These are phyloP conservation scores for Komagataella pastoris DNA, from an alignment of 805 yeast genomes.

Conservation along the genomic window DNA sequence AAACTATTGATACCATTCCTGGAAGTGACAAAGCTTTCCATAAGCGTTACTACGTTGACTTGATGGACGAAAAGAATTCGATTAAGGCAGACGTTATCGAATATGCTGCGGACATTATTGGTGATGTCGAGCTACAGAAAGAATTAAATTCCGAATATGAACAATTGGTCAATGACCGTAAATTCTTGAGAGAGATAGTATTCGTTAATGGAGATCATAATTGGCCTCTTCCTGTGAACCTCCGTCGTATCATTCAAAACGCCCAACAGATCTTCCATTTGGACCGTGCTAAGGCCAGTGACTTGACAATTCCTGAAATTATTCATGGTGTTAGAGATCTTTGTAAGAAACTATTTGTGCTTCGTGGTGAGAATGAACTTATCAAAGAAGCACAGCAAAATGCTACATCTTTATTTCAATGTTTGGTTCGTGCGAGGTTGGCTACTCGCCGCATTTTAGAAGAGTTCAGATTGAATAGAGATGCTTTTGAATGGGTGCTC, in stretches of 20 bases:
- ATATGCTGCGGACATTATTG: conserved; percentile 81
- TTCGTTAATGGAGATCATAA: conserved; percentile 89
- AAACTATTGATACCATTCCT: conserved; percentile 88
- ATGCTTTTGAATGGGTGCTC: conserved; percentile 90
- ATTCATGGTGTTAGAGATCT: conserved; percentile 59
- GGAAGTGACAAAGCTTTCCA: conserved; percentile 82
- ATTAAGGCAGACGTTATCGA: conserved; percentile 68
- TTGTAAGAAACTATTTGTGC: conserved; percentile 53
- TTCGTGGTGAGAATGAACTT: conserved; percentile 70
- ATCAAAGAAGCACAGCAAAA: conserved; percentile 80
- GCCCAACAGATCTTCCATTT: conserved; percentile 95
- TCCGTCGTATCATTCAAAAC: conserved; percentile 92
- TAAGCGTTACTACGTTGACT: conserved; percentile 72
- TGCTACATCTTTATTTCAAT: conserved; percentile 83
- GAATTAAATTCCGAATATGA: conserved; percentile 73
- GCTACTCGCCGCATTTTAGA: conserved; percentile 85
- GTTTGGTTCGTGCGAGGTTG: conserved; percentile 83
- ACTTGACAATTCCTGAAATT: conserved; percentile 74
- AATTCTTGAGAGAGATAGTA: conserved; percentile 60
- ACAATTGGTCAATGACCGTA: conserved; percentile 69
- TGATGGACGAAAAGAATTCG: conserved; percentile 55
- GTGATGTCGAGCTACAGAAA: conserved; percentile 75
- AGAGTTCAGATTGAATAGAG: conserved; percentile 73
- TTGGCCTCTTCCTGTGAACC: conserved; percentile 97
- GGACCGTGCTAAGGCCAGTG: conserved; percentile 84